Percentiles rank a stretch among this genome's conserved stretches.
Conservation (phyloP, 345 rosid genomes). For the Cardamine resedifolia region DNA sequence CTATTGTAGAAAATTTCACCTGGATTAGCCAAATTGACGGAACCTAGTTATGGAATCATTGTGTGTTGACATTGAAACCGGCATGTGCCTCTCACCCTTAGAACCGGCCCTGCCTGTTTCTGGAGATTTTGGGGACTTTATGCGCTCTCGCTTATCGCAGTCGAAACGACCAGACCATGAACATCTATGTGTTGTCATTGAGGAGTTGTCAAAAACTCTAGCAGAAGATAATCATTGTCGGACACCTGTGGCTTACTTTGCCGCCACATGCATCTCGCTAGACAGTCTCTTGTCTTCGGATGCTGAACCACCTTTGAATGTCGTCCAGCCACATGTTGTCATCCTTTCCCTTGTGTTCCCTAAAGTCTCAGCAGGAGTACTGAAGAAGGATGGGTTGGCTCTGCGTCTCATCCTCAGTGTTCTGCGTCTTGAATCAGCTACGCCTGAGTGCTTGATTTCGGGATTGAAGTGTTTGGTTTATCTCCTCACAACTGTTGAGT, state of each 20-base stretch:
- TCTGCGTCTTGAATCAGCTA: constrained; percentile 44
- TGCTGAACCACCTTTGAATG: constrained; percentile 43
- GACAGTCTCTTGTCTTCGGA: constrained; percentile 49
- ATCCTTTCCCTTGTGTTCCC: constrained; percentile 64
- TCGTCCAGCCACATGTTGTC: constrained; percentile 55
- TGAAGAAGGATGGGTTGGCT: constrained; percentile 55
- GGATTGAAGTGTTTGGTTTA: constrained; percentile 68
- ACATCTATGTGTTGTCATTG: constrained; percentile 64
- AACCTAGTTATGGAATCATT: constrained; percentile 30
- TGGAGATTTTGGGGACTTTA: constrained; percentile 56
- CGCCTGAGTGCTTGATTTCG: constrained; percentile 45
- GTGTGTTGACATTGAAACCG: constrained; percentile 15
- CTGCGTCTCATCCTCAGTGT: constrained; percentile 46
- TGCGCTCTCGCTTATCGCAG: constrained; percentile 52
- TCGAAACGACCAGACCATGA: constrained; percentile 60
- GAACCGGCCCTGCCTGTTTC: constrained; percentile 15
- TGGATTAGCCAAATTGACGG: constrained; percentile 13
- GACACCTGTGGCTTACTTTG: constrained; percentile 71
- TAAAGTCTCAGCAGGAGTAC: constrained; percentile 44
- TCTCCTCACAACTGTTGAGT: constrained; percentile 50
- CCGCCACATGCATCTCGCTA: constrained; percentile 60
- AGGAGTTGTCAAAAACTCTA: constrained; percentile 71
- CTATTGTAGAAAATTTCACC: not conserved
- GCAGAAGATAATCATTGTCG: constrained; percentile 61
- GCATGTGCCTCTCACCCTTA: constrained; percentile 20